phyloP scores from a whole-genome alignment of 257 asterid species.

The Plectranthus barbatus region DNA sequence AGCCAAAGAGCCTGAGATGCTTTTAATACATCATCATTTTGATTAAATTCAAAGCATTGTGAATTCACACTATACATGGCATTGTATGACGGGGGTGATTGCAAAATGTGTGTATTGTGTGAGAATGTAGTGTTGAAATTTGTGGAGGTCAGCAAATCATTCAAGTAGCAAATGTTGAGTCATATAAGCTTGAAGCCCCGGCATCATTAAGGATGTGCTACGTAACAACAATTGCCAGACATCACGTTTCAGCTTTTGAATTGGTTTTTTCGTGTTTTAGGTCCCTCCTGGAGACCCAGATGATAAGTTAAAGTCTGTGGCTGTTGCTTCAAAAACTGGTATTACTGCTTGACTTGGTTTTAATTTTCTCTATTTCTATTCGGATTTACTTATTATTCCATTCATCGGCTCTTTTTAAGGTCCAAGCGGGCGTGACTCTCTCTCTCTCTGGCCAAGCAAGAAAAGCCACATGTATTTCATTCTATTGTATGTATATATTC shows the following conservation, averaged over 20 bases:
- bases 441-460: constrained; percentile 7
- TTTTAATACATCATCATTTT: neutral
- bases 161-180: neutral
- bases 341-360: neutral
- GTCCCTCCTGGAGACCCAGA: constrained; percentile 77
- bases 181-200: neutral
- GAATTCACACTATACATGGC: neutral
- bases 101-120: neutral
- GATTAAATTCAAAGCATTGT: neutral
- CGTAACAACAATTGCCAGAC: neutral
- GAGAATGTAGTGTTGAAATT: neutral
- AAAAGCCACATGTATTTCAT: neutral
- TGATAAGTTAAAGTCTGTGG: constrained; percentile 30
- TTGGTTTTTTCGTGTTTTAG: constrained; percentile 30
- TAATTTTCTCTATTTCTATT: no score
- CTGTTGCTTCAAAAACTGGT: constrained; percentile 26
- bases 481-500: constrained; percentile 28
- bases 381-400: no score
- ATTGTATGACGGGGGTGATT: no score
- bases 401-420: no score
- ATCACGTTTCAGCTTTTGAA: neutral
- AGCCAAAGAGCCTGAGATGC: neutral
- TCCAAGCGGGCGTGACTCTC: no score
- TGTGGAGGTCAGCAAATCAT: neutral
- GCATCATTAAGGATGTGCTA: neutral